phyloP scores from a whole-genome alignment of 345 rosid species.

The Eucalyptus sp. region DNA sequence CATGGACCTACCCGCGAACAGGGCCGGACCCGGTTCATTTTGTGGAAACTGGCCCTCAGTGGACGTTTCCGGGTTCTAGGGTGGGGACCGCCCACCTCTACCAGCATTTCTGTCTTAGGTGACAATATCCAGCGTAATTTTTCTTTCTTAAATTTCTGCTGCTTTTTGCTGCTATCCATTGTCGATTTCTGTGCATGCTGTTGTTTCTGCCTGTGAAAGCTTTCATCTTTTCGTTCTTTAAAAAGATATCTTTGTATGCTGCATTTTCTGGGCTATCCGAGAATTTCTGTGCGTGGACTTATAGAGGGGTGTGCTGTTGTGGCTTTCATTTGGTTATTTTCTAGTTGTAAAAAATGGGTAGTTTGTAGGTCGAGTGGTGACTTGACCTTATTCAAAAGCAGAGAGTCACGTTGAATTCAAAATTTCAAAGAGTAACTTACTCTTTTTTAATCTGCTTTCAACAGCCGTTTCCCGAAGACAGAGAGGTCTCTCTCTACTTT shows the following conservation, averaged over 20 bases:
- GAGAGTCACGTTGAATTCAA: not conserved
- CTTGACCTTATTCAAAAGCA: not conserved
- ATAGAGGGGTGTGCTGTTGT: not conserved
- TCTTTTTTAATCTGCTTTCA: not conserved
- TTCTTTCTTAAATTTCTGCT: not conserved
- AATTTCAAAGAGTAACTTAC: not conserved
- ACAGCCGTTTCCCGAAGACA: not conserved
- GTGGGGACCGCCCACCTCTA: rapidly evolving
- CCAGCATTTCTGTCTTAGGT: not conserved
- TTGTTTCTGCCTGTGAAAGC: not conserved
- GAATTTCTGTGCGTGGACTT: not conserved
- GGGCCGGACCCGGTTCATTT: rapidly evolving
- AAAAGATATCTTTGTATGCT: not conserved
- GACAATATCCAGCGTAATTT: not conserved
- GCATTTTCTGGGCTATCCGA: rapidly evolving
- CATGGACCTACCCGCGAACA: rapidly evolving
- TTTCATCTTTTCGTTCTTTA: not conserved
- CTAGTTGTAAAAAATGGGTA: not conserved
- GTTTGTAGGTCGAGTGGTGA: not conserved
- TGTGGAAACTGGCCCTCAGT: not conserved
- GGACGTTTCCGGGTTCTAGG: not conserved
- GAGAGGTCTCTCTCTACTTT: not conserved
- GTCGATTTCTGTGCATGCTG: not conserved
- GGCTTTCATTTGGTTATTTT: not conserved
- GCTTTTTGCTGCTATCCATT: not conserved